Base-by-base conservation (phyloP, 2,329 filamentous ascomycete genomes). In the Paecilomyces niveus region DNA sequence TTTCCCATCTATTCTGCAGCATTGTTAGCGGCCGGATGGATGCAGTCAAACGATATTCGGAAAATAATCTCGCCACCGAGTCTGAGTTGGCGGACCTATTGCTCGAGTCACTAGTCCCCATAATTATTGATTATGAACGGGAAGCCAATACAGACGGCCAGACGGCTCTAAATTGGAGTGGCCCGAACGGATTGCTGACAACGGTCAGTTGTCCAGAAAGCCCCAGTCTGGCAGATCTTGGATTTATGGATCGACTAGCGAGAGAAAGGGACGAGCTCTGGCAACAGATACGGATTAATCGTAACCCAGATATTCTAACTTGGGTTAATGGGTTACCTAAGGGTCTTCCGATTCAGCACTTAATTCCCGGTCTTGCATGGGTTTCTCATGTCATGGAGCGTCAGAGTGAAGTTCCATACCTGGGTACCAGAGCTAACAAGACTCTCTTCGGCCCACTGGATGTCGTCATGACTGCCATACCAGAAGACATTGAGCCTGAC, bases 211-310 rank as follows among this genome's bases (percentile, higher is more conserved):
- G 39, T 22, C 35, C 56, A 7, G 26, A 50, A n/a, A 32, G 15
- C n/a, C 52, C 53, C 3, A 53, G 15, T 13, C 8, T 8, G 2
- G 54, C 50, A 35, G 55, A 57, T 8, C 49, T 64, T 26, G 15
- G 24, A 9, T 60, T 62, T 18, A 26, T 64, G 13, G 62, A 64
- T 35, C 45, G 54, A 29, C 53, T 63, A n/a, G 62, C 61, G 26
- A 35, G 45, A 24, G 22, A 57, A 31, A 52, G 61, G 7, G 60
- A 64, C 54, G 57, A 59, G 31, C 21, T 64, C 21, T 64, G 61
- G 60, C 51, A 53, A 26, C 18, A 58, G 15, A 26, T 45, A 35
- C 59, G 62, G 10, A 15, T 39, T 35, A 29, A 56, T 31, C 49
- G 49, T 21, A 54, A 59, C 10, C 59, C 62, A n/a, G 22, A 52